A percentile compares a stretch with the other conserved stretches of the same genome.
These are phyloP conservation scores for Talaromyces sp. DNA, from an alignment of 2,329 filamentous ascomycete species.

Conservation along the genomic window DNA sequence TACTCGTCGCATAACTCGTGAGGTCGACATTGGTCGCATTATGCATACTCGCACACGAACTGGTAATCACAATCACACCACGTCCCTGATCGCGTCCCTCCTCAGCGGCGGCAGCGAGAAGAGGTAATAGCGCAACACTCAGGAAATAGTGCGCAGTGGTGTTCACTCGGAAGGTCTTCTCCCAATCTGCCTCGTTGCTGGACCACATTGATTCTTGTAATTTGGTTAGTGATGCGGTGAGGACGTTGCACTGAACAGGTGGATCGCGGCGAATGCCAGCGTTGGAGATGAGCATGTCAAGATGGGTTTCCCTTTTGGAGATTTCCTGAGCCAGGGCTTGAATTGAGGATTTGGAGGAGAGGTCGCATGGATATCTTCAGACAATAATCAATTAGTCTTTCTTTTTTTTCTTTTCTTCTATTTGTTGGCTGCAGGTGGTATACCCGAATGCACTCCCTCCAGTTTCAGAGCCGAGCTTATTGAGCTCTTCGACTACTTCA, in stretches of 20 bases:
- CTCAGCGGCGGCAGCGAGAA: conserved; percentile 39
- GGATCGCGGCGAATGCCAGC: conserved; percentile 48
- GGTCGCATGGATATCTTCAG: conserved; percentile 26
- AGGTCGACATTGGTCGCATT: conserved; percentile 51
- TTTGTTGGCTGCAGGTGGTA: not conserved
- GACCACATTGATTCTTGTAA: conserved; percentile 48
- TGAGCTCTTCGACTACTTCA: conserved; percentile 36
- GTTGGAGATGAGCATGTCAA: conserved; percentile 49
- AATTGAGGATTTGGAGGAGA: conserved; percentile 42
- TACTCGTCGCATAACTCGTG: conserved; percentile 49
- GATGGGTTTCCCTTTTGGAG: conserved; percentile 32
- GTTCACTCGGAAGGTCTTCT: conserved; percentile 45
- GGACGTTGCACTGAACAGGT: conserved; percentile 40
- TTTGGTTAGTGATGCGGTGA: conserved; percentile 38
- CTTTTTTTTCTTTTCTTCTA: not conserved
- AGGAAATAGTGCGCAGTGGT: conserved; percentile 49
- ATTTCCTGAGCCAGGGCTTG: conserved; percentile 29
- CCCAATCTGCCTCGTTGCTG: conserved; percentile 40
- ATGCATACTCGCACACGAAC: conserved; percentile 50
- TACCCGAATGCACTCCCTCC: conserved; percentile 41
- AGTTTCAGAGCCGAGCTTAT: conserved; percentile 30
- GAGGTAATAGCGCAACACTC: conserved; percentile 42
- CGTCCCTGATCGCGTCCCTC: conserved; percentile 37
- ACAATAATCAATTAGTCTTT: not conserved
- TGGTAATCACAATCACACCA: conserved; percentile 47